Base-by-base conservation (phyloP, 1,139 yeast species). In the Geotrichum phurueaensis region DNA sequence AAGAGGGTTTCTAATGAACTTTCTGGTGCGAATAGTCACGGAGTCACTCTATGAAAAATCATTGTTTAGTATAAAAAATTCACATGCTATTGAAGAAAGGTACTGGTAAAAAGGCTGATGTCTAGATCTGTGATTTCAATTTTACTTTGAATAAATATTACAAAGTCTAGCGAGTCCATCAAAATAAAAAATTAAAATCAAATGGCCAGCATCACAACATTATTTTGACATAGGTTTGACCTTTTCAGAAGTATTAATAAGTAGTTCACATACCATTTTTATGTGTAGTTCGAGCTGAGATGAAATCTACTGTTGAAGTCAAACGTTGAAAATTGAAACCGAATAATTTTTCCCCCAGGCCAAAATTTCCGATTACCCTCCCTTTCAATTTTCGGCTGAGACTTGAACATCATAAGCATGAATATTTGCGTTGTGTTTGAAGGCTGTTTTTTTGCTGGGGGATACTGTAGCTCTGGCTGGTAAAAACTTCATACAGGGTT, bases 1-100 rank as follows among this genome's bases (percentile, higher is more conserved):
- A 80, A 95, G 89, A 79, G 99, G 97, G 96, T 95, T 95, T 83
- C 97, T 84, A 82, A 94, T 89, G 85, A 94, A 97, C 90, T 94
- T 94, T 88, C 98, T 90, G 80, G 98, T 92, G 87, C 99, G 94
- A 84, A 94, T 89, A 79, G 99, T 94, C 83, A 94, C 95, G 80
- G 98, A 92, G 96, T 94, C 99, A 88, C 90, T 85, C 92, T 86
- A 65, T 53, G 29, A 43, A 52, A 18, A n/a, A 31, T 1, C 2
- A 3, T 13, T 39, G n/a, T 20, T 39, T 39, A 39, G 47, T n/a
- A 39, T 39, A 18, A n/a, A 3, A 10, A 39, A 15, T 18, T 39
- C 18, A n/a, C 10, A 39, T 39, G 18, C n/a, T 12, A 3, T 39
- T n/a, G 9, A 39, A 20, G 9, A 4, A 39, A 15, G 9, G 18